Conservation (phyloP, 495 filamentous ascomycete species). For the Monascus purpureus region DNA sequence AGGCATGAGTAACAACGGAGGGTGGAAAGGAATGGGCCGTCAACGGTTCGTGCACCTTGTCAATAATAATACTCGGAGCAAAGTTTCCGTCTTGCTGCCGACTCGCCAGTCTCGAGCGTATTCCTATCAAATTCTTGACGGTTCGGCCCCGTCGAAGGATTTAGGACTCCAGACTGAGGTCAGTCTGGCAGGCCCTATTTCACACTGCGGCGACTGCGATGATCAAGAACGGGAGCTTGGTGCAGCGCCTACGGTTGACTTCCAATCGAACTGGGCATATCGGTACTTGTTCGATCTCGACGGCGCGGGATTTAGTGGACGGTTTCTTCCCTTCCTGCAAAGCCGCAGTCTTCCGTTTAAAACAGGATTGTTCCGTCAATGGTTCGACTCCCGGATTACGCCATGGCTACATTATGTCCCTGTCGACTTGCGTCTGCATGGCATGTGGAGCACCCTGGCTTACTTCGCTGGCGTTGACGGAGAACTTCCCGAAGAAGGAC, state of each 20-base stretch:
- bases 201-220: slow-evolving; percentile 44
- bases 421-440: slow-evolving; percentile 53
- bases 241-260: slow-evolving; percentile 24
- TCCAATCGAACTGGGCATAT: slow-evolving; percentile 49
- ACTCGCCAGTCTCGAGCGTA: slow-evolving; percentile 14
- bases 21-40: slow-evolving; percentile 45
- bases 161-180: slow-evolving; percentile 24
- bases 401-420: slow-evolving; percentile 74
- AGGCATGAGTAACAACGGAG: slow-evolving; percentile 35
- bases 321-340: slow-evolving; percentile 48
- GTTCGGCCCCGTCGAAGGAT: slow-evolving; percentile 12
- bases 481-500: background rate
- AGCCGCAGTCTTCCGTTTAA: slow-evolving; percentile 51
- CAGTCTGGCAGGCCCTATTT: slow-evolving; percentile 35
- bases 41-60: slow-evolving; percentile 42
- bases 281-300: slow-evolving; percentile 56
- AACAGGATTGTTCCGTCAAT: slow-evolving; percentile 52
- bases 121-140: slow-evolving; percentile 24
- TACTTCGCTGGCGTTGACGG: slow-evolving; percentile 41
- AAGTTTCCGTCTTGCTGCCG: slow-evolving; percentile 28
- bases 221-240: slow-evolving; percentile 38
- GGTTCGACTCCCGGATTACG: slow-evolving; percentile 56
- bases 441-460: slow-evolving; percentile 47
- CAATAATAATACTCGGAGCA: slow-evolving; percentile 35
- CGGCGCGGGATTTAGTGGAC: slow-evolving; percentile 49